A percentile compares a stretch with the other conserved stretches of the same genome.
Conservation (phyloP, 257 asterid genomes). For the Echium plantagineum region DNA sequence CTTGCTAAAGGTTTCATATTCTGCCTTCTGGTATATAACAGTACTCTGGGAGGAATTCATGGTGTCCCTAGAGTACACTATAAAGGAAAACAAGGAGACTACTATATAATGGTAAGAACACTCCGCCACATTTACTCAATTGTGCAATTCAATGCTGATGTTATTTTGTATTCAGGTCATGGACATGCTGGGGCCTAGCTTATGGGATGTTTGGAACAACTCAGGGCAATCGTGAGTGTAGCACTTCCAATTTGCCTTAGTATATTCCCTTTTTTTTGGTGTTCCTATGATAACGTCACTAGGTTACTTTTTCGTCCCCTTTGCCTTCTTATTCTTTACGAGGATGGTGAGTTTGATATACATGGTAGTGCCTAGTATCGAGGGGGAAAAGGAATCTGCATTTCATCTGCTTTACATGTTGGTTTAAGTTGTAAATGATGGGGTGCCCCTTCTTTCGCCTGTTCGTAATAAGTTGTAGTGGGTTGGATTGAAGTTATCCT, state of each 20-base stretch:
- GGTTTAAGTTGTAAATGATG: background rate
- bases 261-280: no score
- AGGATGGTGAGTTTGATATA: background rate
- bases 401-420: background rate
- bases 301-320: background rate
- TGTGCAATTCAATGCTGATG: background rate
- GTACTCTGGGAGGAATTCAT: conserved; percentile 38
- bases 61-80: conserved; percentile 38
- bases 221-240: conserved; percentile 37
- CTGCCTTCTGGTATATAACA: conserved; percentile 5
- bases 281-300: background rate
- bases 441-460: background rate
- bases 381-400: background rate
- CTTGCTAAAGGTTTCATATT: background rate
- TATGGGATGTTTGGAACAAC: conserved; percentile 43
- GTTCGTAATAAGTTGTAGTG: background rate
- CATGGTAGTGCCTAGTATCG: background rate
- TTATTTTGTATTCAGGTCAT: conserved; percentile 25
- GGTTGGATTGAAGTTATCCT: background rate
- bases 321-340: background rate
- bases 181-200: conserved; percentile 44
- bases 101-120: conserved; percentile 31
- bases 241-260: background rate
- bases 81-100: conserved; percentile 35
- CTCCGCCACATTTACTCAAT: background rate